phyloP scores from a whole-genome alignment of 2,329 filamentous ascomycete genomes.

The Neopestalotiopsis sp. region DNA sequence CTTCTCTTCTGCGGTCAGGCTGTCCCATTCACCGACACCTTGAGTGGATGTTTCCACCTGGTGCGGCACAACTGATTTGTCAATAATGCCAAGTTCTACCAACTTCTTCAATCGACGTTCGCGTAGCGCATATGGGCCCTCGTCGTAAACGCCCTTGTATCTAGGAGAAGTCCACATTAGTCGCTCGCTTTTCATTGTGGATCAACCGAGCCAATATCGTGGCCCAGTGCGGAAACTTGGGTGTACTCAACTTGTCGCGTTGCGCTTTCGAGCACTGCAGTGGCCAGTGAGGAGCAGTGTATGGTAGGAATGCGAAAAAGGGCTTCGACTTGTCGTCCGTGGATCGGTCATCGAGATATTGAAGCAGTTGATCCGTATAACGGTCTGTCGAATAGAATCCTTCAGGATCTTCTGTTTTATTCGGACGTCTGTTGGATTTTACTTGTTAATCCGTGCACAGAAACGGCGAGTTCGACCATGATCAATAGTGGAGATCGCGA shows the following conservation, averaged over 20 bases:
- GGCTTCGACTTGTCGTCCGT: slow-evolving; percentile 42
- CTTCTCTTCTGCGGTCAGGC: slow-evolving; percentile 9
- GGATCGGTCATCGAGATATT: slow-evolving; percentile 41
- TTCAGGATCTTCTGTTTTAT: slow-evolving; percentile 31
- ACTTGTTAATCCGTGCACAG: slow-evolving; percentile 20
- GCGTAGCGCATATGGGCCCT: slow-evolving; percentile 63
- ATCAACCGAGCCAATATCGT: not conserved
- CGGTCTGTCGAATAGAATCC: slow-evolving; percentile 53
- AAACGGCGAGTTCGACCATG: not conserved
- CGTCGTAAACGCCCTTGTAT: slow-evolving; percentile 65
- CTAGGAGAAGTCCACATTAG: slow-evolving; percentile 34
- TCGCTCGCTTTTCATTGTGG: not conserved
- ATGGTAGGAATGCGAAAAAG: slow-evolving; percentile 67
- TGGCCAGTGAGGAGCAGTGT: slow-evolving; percentile 69
- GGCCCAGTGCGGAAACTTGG: not conserved
- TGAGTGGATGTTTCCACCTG: slow-evolving; percentile 20
- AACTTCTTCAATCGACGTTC: slow-evolving; percentile 57
- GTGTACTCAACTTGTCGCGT: slow-evolving; percentile 38
- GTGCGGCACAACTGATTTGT: slow-evolving; percentile 27
- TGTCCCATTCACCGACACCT: slow-evolving; percentile 6
- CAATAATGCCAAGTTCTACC: slow-evolving; percentile 40
- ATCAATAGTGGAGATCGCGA: slow-evolving; percentile 28
- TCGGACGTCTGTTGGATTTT: not conserved
- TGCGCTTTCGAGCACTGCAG: slow-evolving; percentile 62
- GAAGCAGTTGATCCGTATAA: slow-evolving; percentile 49